A percentile compares a stretch with the other conserved stretches of the same genome.
These are phyloP conservation scores for Lactarius evosmus DNA, from an alignment of 768 basidiomycete species.

Conservation along the genomic window DNA sequence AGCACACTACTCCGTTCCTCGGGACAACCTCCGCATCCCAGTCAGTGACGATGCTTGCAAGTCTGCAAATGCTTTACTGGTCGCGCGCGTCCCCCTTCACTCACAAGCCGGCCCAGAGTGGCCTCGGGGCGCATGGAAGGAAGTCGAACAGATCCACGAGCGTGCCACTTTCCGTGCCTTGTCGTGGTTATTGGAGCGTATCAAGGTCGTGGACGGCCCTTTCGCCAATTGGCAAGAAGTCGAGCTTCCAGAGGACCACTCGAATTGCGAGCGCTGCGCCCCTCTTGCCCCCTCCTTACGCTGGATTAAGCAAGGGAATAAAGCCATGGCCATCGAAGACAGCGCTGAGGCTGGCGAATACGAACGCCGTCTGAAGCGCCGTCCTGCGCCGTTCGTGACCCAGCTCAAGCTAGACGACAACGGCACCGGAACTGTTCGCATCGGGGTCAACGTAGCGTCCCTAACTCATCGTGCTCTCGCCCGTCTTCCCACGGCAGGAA, in stretches of 20 bases:
- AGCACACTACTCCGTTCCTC: constrained; percentile 67
- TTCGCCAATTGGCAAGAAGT: constrained; percentile 67
- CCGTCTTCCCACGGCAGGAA: constrained; percentile 57
- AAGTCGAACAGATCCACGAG: constrained; percentile 86
- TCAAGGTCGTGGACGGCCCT: constrained; percentile 67
- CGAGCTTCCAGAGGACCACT: constrained; percentile 42
- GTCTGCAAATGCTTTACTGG: constrained; percentile 73
- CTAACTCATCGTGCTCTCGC: constrained; percentile 83
- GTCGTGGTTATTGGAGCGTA: constrained; percentile 84
- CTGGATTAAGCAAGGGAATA: constrained; percentile 64
- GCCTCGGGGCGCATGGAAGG: constrained; percentile 68
- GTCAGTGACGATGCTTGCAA: constrained; percentile 61
- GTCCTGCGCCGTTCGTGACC: constrained; percentile 84
- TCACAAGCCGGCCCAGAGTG: constrained; percentile 75
- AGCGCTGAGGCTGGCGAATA: constrained; percentile 83
- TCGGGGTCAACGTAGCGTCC: constrained; percentile 86
- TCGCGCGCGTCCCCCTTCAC: constrained; percentile 69
- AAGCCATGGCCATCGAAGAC: constrained; percentile 72
- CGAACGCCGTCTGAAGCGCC: constrained; percentile 81
- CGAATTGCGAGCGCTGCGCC: constrained; percentile 75
- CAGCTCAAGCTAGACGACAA: constrained; percentile 68
- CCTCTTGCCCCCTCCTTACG: constrained; percentile 71
- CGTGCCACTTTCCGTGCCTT: constrained; percentile 74
- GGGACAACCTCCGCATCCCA: constrained; percentile 46
- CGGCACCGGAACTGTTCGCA: constrained; percentile 65